Conservation (phyloP, 306 rosid genomes). For the Cyclanthera cordifolia region DNA sequence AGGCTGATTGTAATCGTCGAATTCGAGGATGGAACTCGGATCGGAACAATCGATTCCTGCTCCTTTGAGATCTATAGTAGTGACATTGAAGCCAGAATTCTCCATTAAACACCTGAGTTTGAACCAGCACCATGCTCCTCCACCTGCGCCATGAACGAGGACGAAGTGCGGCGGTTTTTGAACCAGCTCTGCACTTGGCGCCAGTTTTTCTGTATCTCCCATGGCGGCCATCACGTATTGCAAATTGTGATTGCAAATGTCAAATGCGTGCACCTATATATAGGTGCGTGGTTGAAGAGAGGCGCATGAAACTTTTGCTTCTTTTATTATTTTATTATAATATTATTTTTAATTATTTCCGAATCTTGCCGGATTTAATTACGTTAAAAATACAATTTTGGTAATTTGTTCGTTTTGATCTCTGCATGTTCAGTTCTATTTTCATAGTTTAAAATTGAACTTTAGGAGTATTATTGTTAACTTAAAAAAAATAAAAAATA, state of each 20-base stretch:
- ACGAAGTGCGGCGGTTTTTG: conserved; percentile 50
- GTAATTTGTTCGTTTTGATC: not conserved
- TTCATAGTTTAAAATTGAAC: too few relatives aligned
- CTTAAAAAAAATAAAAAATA: too few relatives aligned
- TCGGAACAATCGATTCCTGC: conserved; percentile 58
- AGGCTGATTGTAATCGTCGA: conserved; percentile 76
- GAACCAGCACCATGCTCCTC: conserved; percentile 96
- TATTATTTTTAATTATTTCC: too few relatives aligned
- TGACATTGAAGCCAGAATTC: conserved; percentile 71
- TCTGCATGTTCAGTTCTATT: too few relatives aligned
- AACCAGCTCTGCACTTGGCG: conserved; percentile 1
- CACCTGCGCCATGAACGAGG: conserved; percentile 73
- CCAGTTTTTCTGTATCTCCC: conserved; percentile 22
- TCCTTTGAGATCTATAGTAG: conserved; percentile 73
- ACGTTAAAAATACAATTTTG: too few relatives aligned
- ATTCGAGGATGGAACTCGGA: conserved; percentile 47
- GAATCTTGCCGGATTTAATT: not conserved
- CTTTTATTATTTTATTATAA: too few relatives aligned
- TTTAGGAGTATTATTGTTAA: too few relatives aligned
- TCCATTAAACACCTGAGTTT: conserved; percentile 80
- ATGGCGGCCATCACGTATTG: conserved; percentile 12
- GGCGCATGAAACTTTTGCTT: too few relatives aligned
- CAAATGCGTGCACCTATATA: not conserved
- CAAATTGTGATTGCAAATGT: not conserved
- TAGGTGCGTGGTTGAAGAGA: not conserved